Conservation (phyloP, 164 flowering plant genomes). For the Warburgia ugandensis region DNA sequence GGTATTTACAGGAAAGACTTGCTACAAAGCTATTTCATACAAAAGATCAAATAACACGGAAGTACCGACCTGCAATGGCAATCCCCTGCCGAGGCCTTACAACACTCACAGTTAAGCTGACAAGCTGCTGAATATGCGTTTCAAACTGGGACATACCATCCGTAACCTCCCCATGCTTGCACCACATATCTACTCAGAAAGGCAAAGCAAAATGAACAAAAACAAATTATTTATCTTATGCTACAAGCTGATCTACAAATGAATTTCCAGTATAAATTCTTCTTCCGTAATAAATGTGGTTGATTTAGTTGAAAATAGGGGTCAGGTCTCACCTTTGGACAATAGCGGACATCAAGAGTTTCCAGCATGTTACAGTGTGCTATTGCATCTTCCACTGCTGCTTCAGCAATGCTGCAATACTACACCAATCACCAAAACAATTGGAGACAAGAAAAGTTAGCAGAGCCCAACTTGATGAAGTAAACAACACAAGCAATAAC, state of each 20-base stretch:
- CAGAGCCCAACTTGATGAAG: neutral
- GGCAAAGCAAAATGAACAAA: neutral
- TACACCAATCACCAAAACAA: conserved; percentile 12
- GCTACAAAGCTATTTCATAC: neutral
- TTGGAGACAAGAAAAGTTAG: neutral
- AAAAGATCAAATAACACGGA: neutral
- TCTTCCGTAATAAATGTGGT: neutral
- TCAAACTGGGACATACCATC: conserved; percentile 67
- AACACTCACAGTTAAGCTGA: conserved; percentile 13
- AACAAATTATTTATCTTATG: neutral
- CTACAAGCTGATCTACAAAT: neutral
- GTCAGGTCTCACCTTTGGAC: conserved; percentile 61
- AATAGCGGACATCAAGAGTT: conserved; percentile 89
- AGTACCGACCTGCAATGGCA: neutral
- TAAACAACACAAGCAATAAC: neutral
- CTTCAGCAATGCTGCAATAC: conserved; percentile 80
- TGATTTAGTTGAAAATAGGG: neutral
- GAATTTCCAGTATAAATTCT: neutral
- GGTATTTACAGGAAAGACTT: conserved; percentile 1
- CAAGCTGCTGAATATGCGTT: conserved; percentile 78
- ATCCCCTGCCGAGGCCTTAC: neutral
- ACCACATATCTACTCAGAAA: conserved; percentile 37
- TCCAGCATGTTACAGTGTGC: conserved; percentile 73
- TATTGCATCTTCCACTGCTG: conserved; percentile 62
- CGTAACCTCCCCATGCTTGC: conserved; percentile 60